Conservation (phyloP, 306 rosid genomes). For the Quercus glauca region DNA sequence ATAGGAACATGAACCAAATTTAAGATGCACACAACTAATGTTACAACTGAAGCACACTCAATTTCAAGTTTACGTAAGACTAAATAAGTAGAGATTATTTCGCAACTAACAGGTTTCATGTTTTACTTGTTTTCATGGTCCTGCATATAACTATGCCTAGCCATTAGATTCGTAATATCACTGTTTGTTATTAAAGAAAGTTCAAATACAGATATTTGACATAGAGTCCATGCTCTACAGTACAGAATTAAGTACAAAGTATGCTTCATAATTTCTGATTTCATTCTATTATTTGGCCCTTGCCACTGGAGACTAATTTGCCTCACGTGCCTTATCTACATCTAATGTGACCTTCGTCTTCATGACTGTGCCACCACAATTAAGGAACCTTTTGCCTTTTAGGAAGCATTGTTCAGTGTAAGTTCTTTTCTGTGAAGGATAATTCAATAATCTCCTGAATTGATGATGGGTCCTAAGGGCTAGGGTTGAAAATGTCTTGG, state of each 20-base stretch:
- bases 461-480: slow-evolving; percentile 24
- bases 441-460: slow-evolving; percentile 35
- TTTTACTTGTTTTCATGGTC: neutral
- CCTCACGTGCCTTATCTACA: neutral
- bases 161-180: neutral
- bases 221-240: neutral
- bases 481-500: slow-evolving; percentile 28
- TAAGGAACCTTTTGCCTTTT: neutral
- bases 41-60: neutral
- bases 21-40: neutral
- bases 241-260: neutral
- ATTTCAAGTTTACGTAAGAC: neutral
- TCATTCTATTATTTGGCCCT: neutral
- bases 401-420: neutral
- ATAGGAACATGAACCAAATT: neutral
- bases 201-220: neutral
- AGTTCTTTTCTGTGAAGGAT: slow-evolving; percentile 32
- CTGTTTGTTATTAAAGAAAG: neutral
- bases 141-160: neutral
- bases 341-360: neutral
- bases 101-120: neutral
- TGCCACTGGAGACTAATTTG: neutral
- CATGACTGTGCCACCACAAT: neutral
- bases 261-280: neutral
- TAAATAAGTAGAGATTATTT: neutral